Evolutionary conservation across 331 rosid species (phyloP), one percentile per base, ranked within the genome.

Genomic region (Telfairia occidentalis): DNA sequence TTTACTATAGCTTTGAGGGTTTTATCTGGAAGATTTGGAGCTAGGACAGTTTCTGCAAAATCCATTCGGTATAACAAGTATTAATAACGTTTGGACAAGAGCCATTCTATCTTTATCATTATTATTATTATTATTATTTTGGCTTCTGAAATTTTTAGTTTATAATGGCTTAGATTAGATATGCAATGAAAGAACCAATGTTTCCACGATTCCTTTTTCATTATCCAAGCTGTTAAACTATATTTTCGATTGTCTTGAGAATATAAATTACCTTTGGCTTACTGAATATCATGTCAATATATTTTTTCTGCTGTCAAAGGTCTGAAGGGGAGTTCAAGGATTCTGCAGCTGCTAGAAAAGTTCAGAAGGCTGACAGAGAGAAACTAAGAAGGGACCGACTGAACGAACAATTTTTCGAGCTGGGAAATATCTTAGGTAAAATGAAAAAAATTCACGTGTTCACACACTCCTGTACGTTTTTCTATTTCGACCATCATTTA

Each of bases 361-460:
- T 82, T 42, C 98, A 87, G 81, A 92, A 92, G 89, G 98, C 97
- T 64, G 97, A 87, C 80, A 72, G 90, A 76, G 98, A 92, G 86
- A 92, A 90, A 84, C 59, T 89, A 48, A 90, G 97, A 84, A 87
- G 97, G 86, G 92, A 86, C 80, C 83, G 87, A 65, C 85, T 87
- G 55, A 90, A 92, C 66, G 97, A 86, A 83, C 97, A 90, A 70
- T 92, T 90, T 85, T 74, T 82, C 28, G 94, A 87, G 61, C 82
- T 92, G 78, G 90, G 96, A 43, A 85, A 63, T 55, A 77, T 84
- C 58, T 81, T 90, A 78, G 97, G 98, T 92, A 80, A 70, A 72
- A 21, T 59, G 7, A 28, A 60, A 58, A 40, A 0, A 18, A 10
- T 18, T 21, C 10, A 30, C 45, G 12, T 45, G 18, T 42, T 49